Base-by-base conservation (phyloP, 1,139 yeast species). In the Geotrichum bryndzae region DNA sequence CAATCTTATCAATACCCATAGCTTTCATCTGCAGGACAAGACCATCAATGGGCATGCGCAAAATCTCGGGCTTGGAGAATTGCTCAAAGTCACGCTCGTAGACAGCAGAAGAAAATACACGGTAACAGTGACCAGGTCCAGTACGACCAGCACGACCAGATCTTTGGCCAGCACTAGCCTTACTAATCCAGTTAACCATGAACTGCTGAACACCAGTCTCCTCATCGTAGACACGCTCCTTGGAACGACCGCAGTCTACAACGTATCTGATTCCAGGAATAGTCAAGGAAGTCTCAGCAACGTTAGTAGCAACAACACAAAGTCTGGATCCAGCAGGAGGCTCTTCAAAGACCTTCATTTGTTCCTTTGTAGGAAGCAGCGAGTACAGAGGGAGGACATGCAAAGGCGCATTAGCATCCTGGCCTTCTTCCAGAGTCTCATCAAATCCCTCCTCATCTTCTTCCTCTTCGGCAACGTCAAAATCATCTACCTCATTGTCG, bases 131-230 rank as follows among this genome's bases (percentile, higher is more conserved):
- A 61, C 99, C 99, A 0, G 99, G 98, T 0, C 99, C 99, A 0
- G 98, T 94, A 83, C 99, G 88, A 72, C 99, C 99, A 58, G 99
- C 99, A 81, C 99, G 87, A 75, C 99, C 99, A 46, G 96, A 77
- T 77, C 99, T 82, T 78, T 95, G 99, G 66, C 85, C 95, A 0
- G 99, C 95, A 63, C 96, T 88, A 0, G 99, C 99, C 70, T 95
- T 91, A 51, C 96, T 88, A 15, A 94, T 80, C 98, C 98, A 95
- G 63, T 85, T 90, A 58, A 95, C 82, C 70, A 88, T 96, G 74
- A 88, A 95, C 63, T 96, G 88, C 74, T 94, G 98, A 33, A 94
- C 96, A 2, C 96, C 96, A 10, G 91, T 89, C 35, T 84, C 87
- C 66, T 88, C 89, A 68, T 92, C 88, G 71, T 79, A 91, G 65